phyloP scores from a whole-genome alignment of 192 early-diverging fungal genomes.

The Dissophora globulifera region DNA sequence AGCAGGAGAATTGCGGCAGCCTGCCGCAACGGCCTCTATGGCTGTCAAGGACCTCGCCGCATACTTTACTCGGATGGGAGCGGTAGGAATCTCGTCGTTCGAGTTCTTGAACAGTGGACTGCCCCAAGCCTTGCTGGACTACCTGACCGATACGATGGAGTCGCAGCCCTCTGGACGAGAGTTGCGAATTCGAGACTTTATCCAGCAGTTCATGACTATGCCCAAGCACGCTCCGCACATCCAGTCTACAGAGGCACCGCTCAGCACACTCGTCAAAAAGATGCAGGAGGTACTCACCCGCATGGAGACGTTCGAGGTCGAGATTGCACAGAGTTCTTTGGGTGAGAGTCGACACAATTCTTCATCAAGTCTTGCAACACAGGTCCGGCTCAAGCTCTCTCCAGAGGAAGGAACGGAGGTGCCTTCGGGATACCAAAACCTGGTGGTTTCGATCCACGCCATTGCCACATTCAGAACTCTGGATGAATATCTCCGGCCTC shows the following conservation, averaged over 20 bases:
- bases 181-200: slow-evolving; percentile 51
- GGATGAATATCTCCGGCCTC: slow-evolving; percentile 81
- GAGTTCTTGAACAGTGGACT: slow-evolving; percentile 84
- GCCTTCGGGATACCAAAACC: slow-evolving; percentile 58
- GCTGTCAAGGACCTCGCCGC: slow-evolving; percentile 33
- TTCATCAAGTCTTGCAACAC: slow-evolving; percentile 77
- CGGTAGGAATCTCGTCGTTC: slow-evolving; percentile 74
- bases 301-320: slow-evolving; percentile 76
- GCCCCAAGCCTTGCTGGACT: slow-evolving; percentile 66
- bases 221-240: neutral
- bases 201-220: slow-evolving; percentile 32
- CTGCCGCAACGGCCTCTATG: slow-evolving; percentile 9
- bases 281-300: slow-evolving; percentile 80
- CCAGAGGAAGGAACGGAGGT: slow-evolving; percentile 59
- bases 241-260: slow-evolving; percentile 33
- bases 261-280: slow-evolving; percentile 66
- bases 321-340: slow-evolving; percentile 37
- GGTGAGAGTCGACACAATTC: slow-evolving; percentile 57
- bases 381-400: slow-evolving; percentile 74
- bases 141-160: slow-evolving; percentile 44
- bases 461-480: slow-evolving; percentile 83
- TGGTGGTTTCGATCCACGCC: slow-evolving; percentile 86
- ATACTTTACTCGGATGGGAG: slow-evolving; percentile 23
- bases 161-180: slow-evolving; percentile 13
- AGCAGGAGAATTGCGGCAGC: slow-evolving; percentile 1